Evolutionary conservation across 75 land plant species (phyloP).

Genomic region (Chamaecyparis obtusa): DNA sequence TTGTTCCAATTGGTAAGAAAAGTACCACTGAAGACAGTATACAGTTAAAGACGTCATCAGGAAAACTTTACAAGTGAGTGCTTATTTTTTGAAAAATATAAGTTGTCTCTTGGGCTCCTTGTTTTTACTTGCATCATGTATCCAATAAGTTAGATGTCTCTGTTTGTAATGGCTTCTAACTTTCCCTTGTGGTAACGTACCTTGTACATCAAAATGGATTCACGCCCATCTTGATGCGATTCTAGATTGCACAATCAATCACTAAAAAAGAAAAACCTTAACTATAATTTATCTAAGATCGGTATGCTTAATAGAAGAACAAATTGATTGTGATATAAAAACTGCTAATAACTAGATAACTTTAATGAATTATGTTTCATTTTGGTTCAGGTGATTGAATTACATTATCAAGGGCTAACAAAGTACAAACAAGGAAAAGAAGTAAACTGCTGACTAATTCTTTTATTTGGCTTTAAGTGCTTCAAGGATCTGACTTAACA

Average conservation of each 20-base stretch:
- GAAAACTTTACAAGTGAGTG: conserved; percentile 36
- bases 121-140: background rate
- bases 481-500: no score
- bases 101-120: background rate
- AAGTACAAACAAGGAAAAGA: background rate
- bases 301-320: background rate
- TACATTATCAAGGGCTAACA: background rate
- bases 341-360: background rate
- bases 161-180: background rate
- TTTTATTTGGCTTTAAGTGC: background rate
- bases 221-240: background rate
- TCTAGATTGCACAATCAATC: background rate
- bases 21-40: conserved; percentile 17
- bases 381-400: background rate
- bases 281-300: background rate
- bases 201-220: background rate
- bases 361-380: background rate
- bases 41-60: conserved; percentile 11
- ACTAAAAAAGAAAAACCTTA: background rate
- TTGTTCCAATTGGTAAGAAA: conserved; percentile 74
- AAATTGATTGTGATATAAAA: background rate
- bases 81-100: background rate
- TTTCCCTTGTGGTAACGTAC: background rate
- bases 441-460: background rate
- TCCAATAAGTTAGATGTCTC: background rate